Evolutionary conservation across 2,329 filamentous ascomycete genomes (phyloP), one percentile per base, ranked within the genome.

Genomic region (Diaporthe aspalathi): DNA sequence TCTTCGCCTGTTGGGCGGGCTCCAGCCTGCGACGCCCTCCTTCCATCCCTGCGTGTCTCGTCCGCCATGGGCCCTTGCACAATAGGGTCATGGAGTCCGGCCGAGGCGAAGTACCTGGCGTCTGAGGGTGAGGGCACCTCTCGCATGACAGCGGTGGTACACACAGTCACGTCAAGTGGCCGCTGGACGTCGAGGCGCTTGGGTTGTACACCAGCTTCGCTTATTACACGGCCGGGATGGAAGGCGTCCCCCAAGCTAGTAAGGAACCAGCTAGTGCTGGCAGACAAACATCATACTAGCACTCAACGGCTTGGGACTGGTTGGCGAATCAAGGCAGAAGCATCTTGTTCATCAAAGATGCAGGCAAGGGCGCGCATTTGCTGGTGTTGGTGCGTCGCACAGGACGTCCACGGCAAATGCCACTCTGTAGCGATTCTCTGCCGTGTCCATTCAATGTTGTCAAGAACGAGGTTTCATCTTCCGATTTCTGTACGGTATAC

Each of bases 41-140:
- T 22, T 45, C 62, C 50, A 73, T 69, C 69, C 72, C 70, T 71
- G 72, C 29, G 35, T 27, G 66, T 24, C 65, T 66, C 54, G 69
- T 66, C n/a, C 63, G 57, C 24, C 53, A 60, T 68, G 47, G 43
- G 43, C 47, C 67, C 67, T 68, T 60, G 53, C 32, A 27, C 27
- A 12, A 27, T 68, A 27, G 53, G 53, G 43, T 54, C 53, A 17
- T 60, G 32, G 53, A 50, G 29, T 22, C 38, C 32, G 43, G 45
- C 57, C 60, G 69, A 70, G 43, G 52, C 53, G 27, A 53, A 40
- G 57, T 29, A 47, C 65, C 38, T 68, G 12, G 22, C 38, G 12
- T 67, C 22, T 32, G 40, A 29, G 24, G 40, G n/a, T 16, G 32
- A 65, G 67, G 53, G 56, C 45, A 72, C 57, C 17, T 32, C 32